Evolutionary conservation across 163 green algal genomes (phyloP), one percentile per base, ranked within the genome.

Genomic region (Prototheca cutis): DNA sequence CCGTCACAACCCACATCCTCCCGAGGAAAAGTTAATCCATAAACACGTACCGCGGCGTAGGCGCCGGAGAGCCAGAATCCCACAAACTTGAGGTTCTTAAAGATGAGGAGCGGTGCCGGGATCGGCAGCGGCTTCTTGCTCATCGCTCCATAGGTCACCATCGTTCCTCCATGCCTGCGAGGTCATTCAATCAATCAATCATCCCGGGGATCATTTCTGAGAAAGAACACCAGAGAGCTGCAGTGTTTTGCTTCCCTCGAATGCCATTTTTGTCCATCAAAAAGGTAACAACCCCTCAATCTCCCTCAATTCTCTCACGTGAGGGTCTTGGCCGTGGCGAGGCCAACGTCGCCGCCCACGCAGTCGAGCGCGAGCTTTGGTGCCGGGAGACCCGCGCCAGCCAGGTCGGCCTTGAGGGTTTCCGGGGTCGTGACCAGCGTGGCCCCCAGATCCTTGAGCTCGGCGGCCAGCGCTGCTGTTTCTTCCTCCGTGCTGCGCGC

Each of bases 71-170:
- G 67, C 87, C 87, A 95, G 73, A 95, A 95, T 32, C 87, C 87
- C 24, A 64, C 61, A 30, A 84, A 70, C 1, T 48, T 54, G 4
- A 95, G 71, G 75, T 94, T 79, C 55, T 90, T 95, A 74, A 96
- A 96, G 55, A 96, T 95, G 33, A 95, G 75, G 24, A 87, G 65
- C 2, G 68, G 63, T 1, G 84, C 78, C 3, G 87, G 81, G 19
- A 89, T 61, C 2, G 66, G 77, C 3, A 95, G 63, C 2, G 86
- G 87, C 72, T 90, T 62, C 68, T 82, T 79, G 42, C 59, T 78
- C 88, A 96, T 95, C 29, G 79, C 88, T 4, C 88, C 87, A 58
- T 94, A 95, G 17, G 79, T 89, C 10, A 95, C 86, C 34, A 94
- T 53, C 8, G 75, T 88, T 48, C 77, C 80, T 6, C 81, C 79